These are phyloP conservation scores for Beauveria brongniartii DNA, from an alignment of 2,329 filamentous ascomycete species.

Conservation along the genomic window DNA sequence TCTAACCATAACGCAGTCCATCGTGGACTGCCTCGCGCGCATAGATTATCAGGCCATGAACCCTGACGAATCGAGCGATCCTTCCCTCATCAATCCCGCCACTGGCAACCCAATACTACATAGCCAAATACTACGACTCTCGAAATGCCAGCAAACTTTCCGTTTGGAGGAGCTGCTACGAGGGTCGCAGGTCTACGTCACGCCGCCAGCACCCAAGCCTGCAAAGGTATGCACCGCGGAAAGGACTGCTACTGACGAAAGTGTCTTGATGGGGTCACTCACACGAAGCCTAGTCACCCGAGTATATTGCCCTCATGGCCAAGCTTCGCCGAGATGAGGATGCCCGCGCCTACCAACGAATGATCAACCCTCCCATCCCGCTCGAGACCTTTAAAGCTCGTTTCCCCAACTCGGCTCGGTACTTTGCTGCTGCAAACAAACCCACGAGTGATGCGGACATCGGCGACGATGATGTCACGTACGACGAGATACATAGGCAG, in stretches of 20 bases:
- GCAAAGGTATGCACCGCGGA: constrained; percentile 21
- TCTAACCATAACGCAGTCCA: constrained; percentile 64
- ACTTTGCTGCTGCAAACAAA: constrained; percentile 47
- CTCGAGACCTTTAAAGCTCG: constrained; percentile 52
- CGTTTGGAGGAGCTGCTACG: constrained; percentile 63
- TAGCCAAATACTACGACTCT: constrained; percentile 56
- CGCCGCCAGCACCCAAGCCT: constrained; percentile 73
- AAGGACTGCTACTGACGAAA: constrained; percentile 35
- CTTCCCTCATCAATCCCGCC: constrained; percentile 39
- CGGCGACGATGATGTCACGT: constrained; percentile 57
- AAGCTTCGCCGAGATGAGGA: constrained; percentile 78
- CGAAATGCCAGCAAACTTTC: constrained; percentile 39
- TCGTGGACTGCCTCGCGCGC: constrained; percentile 51
- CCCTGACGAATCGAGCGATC: constrained; percentile 28
- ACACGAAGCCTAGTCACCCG: constrained; percentile 48
- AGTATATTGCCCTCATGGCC: constrained; percentile 84
- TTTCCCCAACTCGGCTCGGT: constrained; percentile 47
- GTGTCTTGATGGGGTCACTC: constrained; percentile 38
- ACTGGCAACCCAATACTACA: constrained; percentile 66
- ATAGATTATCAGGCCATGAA: constrained; percentile 14
- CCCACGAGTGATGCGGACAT: constrained; percentile 37
- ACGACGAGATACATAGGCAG: constrained; percentile 70
- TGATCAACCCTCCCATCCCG: constrained; percentile 55
- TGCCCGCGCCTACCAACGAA: constrained; percentile 69
- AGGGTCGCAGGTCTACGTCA: constrained; percentile 63